Percentiles rank a stretch among this genome's conserved stretches.
Evolutionary conservation across 352 stramenopile species (phyloP).

Genomic region (Phytophthora constricta): DNA sequence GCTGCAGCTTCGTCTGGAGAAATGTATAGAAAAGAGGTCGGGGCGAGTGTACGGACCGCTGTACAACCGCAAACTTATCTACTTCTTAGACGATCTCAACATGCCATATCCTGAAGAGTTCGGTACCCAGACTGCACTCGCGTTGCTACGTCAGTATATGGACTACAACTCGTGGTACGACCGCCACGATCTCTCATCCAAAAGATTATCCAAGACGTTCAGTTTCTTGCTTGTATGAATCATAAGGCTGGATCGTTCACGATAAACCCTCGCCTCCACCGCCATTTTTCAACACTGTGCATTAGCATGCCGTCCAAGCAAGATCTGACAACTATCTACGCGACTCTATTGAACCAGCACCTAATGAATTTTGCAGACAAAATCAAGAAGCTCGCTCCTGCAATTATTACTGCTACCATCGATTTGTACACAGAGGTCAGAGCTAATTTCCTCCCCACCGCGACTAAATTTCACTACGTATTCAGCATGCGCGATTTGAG

Average conservation of each 20-base stretch:
- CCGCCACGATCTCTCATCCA: constrained; percentile 81
- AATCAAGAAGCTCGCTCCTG: constrained; percentile 69
- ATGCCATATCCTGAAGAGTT: constrained; percentile 90
- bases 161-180: constrained; percentile 94
- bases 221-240: constrained; percentile 92
- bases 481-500: constrained; percentile 93
- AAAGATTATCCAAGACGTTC: constrained; percentile 91
- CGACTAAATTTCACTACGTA: constrained; percentile 94
- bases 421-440: constrained; percentile 82
- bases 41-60: constrained; percentile 86
- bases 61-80: constrained; percentile 82
- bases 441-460: constrained; percentile 85
- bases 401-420: constrained; percentile 83
- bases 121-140: constrained; percentile 90
- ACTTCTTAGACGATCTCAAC: constrained; percentile 93
- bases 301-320: constrained; percentile 68
- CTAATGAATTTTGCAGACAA: constrained; percentile 78
- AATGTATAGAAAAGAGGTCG: constrained; percentile 86
- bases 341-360: constrained; percentile 68
- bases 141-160: constrained; percentile 91
- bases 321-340: constrained; percentile 79
- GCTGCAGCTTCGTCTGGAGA: constrained; percentile 83
- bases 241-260: constrained; percentile 90
- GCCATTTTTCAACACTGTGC: constrained; percentile 89
- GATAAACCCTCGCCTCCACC: constrained; percentile 86